These are phyloP conservation scores for Aspergillus biplanus DNA, from an alignment of 495 filamentous ascomycete species.

Conservation along the genomic window DNA sequence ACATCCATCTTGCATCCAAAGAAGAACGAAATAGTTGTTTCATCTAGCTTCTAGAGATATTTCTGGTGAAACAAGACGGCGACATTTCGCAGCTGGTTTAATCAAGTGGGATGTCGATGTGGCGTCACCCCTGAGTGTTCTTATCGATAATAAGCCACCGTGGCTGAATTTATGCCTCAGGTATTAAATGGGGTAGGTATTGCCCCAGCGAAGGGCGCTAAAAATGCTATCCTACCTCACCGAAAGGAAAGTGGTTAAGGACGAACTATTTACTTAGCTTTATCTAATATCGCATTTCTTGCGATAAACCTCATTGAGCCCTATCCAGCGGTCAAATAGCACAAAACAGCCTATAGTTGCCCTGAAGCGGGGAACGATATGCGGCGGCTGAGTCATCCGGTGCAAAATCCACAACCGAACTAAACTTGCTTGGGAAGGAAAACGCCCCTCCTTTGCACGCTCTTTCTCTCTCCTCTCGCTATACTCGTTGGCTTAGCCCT, in stretches of 20 bases:
- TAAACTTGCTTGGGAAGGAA: conserved; percentile 11
- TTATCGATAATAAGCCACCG: conserved; percentile 45
- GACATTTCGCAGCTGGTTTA: conserved; percentile 8
- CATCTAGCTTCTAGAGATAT: not conserved
- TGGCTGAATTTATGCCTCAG: conserved; percentile 13
- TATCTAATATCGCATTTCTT: not conserved
- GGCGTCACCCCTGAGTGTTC: conserved; percentile 19
- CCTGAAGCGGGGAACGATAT: conserved; percentile 18
- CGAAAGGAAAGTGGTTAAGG: not conserved
- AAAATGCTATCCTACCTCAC: not conserved
- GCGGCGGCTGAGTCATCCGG: conserved; percentile 47
- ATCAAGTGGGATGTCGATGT: conserved; percentile 12
- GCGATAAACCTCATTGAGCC: not conserved
- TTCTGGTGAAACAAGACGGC: not conserved
- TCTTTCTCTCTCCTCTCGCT: conserved; percentile 22
- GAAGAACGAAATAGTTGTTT: not conserved
- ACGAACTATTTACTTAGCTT: not conserved
- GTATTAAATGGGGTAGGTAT: not conserved
- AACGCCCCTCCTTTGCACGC: conserved; percentile 30
- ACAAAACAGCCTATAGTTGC: not conserved
- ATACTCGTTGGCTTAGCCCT: conserved; percentile 4
- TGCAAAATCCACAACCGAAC: conserved; percentile 33
- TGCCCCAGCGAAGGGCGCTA: no score
- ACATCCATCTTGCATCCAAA: conserved; percentile 67
- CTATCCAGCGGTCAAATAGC: no score